Evolutionary conservation across 371 early-diverging fungal genomes (phyloP).

Genomic region (Fennellomyces sp.): DNA sequence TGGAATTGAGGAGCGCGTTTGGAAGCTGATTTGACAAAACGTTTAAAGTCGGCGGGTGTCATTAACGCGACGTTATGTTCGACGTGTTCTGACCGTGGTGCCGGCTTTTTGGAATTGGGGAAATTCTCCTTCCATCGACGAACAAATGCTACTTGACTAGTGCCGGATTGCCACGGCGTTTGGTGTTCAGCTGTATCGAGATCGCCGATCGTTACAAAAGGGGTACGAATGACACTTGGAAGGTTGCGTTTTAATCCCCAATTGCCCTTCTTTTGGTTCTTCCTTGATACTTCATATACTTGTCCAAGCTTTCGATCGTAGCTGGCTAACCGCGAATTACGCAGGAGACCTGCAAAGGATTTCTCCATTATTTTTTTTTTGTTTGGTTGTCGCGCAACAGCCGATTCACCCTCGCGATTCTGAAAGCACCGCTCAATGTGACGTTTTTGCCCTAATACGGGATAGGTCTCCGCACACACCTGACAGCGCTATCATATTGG

Average conservation of each 20-base stretch:
- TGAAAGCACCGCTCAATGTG: neutral
- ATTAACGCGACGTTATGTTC: conserved; percentile 52
- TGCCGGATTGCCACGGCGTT: conserved; percentile 69
- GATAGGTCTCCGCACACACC: too few species aligned
- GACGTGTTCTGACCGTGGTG: conserved; percentile 42
- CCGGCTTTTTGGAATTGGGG: conserved; percentile 59
- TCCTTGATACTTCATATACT: conserved; percentile 68
- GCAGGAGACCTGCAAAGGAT: conserved; percentile 71
- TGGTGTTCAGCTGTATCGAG: conserved; percentile 79
- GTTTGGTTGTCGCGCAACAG: neutral
- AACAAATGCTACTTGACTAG: conserved; percentile 52
- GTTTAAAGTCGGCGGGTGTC: conserved; percentile 63
- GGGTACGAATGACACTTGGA: conserved; percentile 68
- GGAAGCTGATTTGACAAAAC: conserved; percentile 51
- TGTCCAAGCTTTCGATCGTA: conserved; percentile 71
- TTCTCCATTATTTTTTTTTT: conserved; percentile 57
- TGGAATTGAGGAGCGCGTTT: conserved; percentile 60
- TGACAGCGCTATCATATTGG: too few species aligned
- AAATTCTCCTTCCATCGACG: conserved; percentile 78
- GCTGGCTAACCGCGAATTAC: conserved; percentile 73
- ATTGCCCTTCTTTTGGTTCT: conserved; percentile 57
- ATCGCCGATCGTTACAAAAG: conserved; percentile 55
- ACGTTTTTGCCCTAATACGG: neutral
- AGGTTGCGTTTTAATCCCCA: conserved; percentile 83
- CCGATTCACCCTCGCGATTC: neutral